These are phyloP conservation scores for Ogataea angusta DNA, from an alignment of 805 yeast genomes.

Conservation along the genomic window DNA sequence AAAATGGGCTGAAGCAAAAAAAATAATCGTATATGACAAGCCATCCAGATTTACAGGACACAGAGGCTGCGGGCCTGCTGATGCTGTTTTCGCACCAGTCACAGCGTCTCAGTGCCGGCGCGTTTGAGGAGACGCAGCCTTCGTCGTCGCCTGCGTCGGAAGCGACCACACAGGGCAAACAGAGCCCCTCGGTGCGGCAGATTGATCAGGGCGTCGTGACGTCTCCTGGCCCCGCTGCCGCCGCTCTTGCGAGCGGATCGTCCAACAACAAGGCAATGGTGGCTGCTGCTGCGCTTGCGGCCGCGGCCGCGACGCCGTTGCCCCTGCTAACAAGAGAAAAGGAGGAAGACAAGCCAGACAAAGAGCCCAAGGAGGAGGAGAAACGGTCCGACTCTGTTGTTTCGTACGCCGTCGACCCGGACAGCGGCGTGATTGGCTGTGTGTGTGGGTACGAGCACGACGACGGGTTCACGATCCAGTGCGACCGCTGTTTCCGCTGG, in stretches of 20 bases:
- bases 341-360: conserved; percentile 2
- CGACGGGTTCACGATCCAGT: conserved; percentile 92
- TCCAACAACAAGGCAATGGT: conserved; percentile 53
- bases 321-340: conserved; percentile 39
- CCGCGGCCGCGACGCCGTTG: conserved; percentile 74
- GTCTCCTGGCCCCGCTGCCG: conserved; percentile 39
- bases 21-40: conserved; percentile 6
- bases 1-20: conserved; percentile 3
- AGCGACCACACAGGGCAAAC: conserved; percentile 4
- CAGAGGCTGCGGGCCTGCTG: conserved; percentile 38
- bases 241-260: conserved; percentile 32
- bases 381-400: background rate
- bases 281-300: conserved; percentile 82
- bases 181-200: conserved; percentile 20
- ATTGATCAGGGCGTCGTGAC: conserved; percentile 26
- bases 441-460: conserved; percentile 84
- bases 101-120: conserved; percentile 8
- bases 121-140: background rate
- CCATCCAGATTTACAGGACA: conserved; percentile 26
- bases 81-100: conserved; percentile 38
- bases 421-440: conserved; percentile 85
- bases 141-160: conserved; percentile 5
- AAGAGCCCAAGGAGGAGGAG: conserved; percentile 4
- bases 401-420: conserved; percentile 67
- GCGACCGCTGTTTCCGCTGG: conserved; percentile 91